phyloP scores from a whole-genome alignment of 345 rosid species.

The Zanthoxylum bungeanum region DNA sequence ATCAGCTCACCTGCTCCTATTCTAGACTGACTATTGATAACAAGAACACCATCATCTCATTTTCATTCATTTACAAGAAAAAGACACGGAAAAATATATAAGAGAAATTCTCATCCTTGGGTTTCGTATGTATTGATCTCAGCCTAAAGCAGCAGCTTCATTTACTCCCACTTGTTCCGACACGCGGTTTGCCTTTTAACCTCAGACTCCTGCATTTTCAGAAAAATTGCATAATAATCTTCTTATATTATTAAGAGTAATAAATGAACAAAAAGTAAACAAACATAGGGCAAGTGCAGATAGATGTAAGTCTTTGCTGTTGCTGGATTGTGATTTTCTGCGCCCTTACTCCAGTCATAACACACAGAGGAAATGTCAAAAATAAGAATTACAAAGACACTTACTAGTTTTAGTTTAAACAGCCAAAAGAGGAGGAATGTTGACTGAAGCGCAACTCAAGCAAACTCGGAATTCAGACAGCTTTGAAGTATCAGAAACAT shows the following conservation, averaged over 20 bases:
- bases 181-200: slow-evolving; percentile 88
- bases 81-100: background rate
- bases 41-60: background rate
- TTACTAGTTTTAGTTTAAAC: background rate
- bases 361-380: slow-evolving; percentile 35
- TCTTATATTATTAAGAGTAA: background rate
- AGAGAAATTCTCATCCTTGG: background rate
- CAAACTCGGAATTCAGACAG: no score
- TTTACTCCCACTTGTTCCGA: slow-evolving; percentile 47
- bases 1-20: no score
- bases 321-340: slow-evolving; percentile 78
- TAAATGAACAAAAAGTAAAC: background rate
- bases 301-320: slow-evolving; percentile 54
- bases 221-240: background rate
- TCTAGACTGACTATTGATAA: slow-evolving; percentile 2
- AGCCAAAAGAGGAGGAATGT: no score
- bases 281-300: slow-evolving; percentile 67
- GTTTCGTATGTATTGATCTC: background rate
- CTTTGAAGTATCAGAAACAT: no score
- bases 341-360: slow-evolving; percentile 97
- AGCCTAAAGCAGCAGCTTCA: slow-evolving; percentile 21
- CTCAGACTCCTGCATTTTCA: slow-evolving; percentile 60
- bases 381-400: background rate
- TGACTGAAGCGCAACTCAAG: no score
- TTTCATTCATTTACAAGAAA: background rate